A percentile compares a stretch with the other conserved stretches of the same genome.
These are phyloP conservation scores for Aegilops bicornis DNA, from an alignment of 176 grass and related monocot species.

Conservation along the genomic window DNA sequence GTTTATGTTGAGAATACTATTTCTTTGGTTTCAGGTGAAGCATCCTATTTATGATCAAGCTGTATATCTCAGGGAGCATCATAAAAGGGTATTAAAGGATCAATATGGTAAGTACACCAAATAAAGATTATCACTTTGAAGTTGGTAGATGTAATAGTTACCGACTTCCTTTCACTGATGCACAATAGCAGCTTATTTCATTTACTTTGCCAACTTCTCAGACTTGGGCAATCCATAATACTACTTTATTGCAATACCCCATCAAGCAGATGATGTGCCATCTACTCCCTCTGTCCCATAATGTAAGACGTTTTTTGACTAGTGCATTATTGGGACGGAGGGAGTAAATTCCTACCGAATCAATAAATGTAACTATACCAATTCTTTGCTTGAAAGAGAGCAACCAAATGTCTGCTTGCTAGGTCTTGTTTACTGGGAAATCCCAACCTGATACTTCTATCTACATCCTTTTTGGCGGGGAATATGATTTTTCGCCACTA, in stretches of 20 bases:
- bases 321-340: too few species aligned
- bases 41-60: constrained; percentile 78
- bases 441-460: constrained; percentile 11
- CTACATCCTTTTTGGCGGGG: background rate
- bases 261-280: constrained; percentile 3
- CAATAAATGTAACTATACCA: background rate
- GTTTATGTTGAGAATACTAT: constrained; percentile 28
- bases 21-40: constrained; percentile 43
- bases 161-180: background rate
- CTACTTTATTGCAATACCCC: background rate
- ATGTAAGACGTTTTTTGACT: too few species aligned
- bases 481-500: too few species aligned
- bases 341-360: constrained; percentile 1
- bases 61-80: constrained; percentile 70
- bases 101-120: constrained; percentile 60
- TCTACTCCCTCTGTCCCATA: background rate
- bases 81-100: constrained; percentile 74
- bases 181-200: constrained; percentile 19
- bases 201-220: constrained; percentile 25
- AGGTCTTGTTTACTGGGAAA: background rate
- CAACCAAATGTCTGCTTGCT: constrained; percentile 23
- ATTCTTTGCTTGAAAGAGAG: constrained; percentile 1
- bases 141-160: constrained; percentile 26
- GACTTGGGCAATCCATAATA: background rate
- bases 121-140: constrained; percentile 15